A percentile compares a stretch with the other conserved stretches of the same genome.
phyloP scores from a whole-genome alignment of 345 rosid species.

The Psidium friedrichsthalianum region DNA sequence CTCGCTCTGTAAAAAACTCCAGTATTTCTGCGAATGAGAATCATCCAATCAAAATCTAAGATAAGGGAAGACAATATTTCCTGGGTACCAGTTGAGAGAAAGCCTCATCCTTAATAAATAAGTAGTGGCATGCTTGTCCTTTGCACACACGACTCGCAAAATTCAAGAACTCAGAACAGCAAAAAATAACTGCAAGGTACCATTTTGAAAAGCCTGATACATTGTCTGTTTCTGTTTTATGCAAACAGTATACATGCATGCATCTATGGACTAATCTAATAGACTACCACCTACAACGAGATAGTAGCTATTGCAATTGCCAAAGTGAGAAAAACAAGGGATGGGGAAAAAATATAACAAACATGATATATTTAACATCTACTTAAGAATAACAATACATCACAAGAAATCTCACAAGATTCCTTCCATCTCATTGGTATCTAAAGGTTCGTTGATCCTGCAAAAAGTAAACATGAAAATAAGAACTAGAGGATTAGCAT shows the following conservation, averaged over 20 bases:
- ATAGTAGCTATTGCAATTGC: neutral
- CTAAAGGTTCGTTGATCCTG: conserved; percentile 79
- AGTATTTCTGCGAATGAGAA: neutral
- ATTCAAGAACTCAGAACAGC: neutral
- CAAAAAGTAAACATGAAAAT: conserved; percentile 1
- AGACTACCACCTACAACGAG: neutral
- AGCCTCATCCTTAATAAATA: neutral
- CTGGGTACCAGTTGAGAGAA: neutral
- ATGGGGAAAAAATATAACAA: neutral
- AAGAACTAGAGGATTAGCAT: neutral
- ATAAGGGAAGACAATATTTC: neutral
- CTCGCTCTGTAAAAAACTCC: neutral
- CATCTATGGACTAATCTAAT: neutral
- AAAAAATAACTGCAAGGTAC: neutral
- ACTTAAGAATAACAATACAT: neutral
- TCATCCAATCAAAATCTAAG: neutral
- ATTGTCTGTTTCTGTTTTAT: neutral
- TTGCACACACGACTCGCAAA: neutral
- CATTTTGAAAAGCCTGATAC: neutral
- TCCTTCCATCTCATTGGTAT: conserved; percentile 63
- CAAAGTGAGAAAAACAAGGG: neutral
- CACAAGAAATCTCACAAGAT: conserved; percentile 34
- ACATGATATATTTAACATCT: neutral
- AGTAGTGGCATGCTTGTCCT: neutral
- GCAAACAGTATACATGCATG: neutral